A percentile compares a stretch with the other conserved stretches of the same genome.
Evolutionary conservation across 2,329 filamentous ascomycete species (phyloP).

Genomic region (Mycogone perniciosa): DNA sequence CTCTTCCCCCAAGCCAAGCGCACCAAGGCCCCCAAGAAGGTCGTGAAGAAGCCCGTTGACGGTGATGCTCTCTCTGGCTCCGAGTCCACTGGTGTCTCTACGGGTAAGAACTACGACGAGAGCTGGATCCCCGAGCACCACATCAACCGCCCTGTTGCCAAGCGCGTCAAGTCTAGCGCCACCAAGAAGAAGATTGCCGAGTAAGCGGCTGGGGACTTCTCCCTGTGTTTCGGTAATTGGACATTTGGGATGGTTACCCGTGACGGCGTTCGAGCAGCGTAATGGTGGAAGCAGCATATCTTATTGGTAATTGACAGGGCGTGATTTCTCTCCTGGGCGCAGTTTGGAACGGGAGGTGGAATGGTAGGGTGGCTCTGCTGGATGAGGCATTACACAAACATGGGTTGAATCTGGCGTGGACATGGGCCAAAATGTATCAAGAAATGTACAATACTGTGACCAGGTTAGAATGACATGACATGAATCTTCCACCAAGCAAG

Average conservation of each 20-base stretch:
- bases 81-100: slow-evolving; percentile 63
- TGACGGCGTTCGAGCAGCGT: too few species aligned
- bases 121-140: slow-evolving; percentile 91
- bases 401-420: not conserved
- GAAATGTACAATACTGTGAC: slow-evolving; percentile 4
- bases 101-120: slow-evolving; percentile 75
- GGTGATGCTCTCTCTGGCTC: slow-evolving; percentile 59
- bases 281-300: not conserved
- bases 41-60: slow-evolving; percentile 59
- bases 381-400: not conserved
- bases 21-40: slow-evolving; percentile 52
- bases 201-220: slow-evolving; percentile 17
- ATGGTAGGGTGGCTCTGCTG: not conserved
- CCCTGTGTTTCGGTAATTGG: not conserved
- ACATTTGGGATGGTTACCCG: too few species aligned
- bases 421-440: not conserved
- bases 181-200: slow-evolving; percentile 35
- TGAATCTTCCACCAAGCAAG: too few species aligned
- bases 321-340: not conserved
- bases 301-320: not conserved
- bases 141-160: slow-evolving; percentile 74
- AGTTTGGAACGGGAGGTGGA: not conserved
- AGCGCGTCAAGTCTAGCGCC: slow-evolving; percentile 56
- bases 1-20: slow-evolving; percentile 90
- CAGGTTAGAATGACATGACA: not conserved